Percentiles rank a stretch among this genome's conserved stretches.
These are phyloP conservation scores for Clonostachys solani DNA, from an alignment of 2,329 filamentous ascomycete genomes.

Conservation along the genomic window DNA sequence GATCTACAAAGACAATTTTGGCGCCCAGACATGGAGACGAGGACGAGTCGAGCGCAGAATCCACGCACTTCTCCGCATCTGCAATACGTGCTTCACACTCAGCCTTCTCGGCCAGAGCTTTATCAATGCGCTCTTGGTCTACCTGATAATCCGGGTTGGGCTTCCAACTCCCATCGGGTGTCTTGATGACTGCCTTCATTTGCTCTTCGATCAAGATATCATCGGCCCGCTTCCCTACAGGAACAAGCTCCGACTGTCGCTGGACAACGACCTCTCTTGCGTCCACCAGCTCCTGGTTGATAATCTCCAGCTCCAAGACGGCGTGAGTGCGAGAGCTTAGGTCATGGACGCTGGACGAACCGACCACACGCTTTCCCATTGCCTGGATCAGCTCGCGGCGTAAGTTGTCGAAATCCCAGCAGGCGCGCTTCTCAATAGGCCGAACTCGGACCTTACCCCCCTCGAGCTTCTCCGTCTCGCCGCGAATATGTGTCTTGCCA, in stretches of 20 bases:
- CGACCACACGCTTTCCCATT: constrained; percentile 21
- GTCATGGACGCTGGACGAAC: constrained; percentile 33
- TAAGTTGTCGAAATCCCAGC: constrained; percentile 27
- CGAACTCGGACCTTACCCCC: constrained; percentile 33
- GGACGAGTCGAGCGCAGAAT: constrained; percentile 12
- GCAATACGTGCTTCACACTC: constrained; percentile 24
- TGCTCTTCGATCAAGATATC: constrained; percentile 10
- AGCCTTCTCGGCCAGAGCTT: constrained; percentile 27
- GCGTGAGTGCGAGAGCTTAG: constrained; percentile 39
- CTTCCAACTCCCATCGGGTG: constrained; percentile 21
- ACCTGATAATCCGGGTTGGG: constrained; percentile 24
- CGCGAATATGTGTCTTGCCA: constrained; percentile 31
- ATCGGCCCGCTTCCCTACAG: constrained; percentile 35
- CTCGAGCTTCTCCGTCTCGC: constrained; percentile 31
- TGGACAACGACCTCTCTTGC: constrained; percentile 30
- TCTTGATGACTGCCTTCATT: constrained; percentile 16
- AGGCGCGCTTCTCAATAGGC: constrained; percentile 24
- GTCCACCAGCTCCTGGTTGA: constrained; percentile 25
- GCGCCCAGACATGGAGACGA: constrained; percentile 25
- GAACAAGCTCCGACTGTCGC: constrained; percentile 35
- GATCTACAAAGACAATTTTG: constrained; percentile 37
- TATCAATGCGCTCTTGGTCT: constrained; percentile 30
- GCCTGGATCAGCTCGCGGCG: constrained; percentile 17
- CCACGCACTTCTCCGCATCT: constrained; percentile 23
- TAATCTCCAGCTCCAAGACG: constrained; percentile 32